Base-by-base conservation (phyloP, 768 basidiomycete genomes). In the Tulasnella sp. region DNA sequence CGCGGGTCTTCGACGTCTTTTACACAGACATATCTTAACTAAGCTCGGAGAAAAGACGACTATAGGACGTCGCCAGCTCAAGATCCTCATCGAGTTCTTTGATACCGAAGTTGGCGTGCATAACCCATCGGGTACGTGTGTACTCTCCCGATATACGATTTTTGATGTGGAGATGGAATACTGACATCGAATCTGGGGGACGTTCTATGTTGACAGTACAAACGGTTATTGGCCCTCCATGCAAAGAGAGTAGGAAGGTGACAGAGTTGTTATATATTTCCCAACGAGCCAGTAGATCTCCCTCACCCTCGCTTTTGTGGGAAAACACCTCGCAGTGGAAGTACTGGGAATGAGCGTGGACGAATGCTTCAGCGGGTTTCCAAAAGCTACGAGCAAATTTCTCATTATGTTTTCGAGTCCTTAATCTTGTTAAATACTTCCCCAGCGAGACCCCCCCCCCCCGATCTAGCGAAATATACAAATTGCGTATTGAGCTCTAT, bases 31-130 rank as follows among this genome's bases (percentile, higher is more conserved):
- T 24, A 59, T 59, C n/a, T 47, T 59, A 1, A 24, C 49, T 21
- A 21, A 47, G 11, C 21, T 59, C 44, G 43, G 58, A n/a, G 58
- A 59, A 23, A 48, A 32, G 58, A 59, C 58, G 11, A 23, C 50
- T 21, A 59, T 59, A 19, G 58, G 58, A 34, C 58, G 58, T 49
- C 21, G 30, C 44, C 49, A 24, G 55, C 21, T 48, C 45, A 52
- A 21, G 17, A 52, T 19, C 26, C n/a, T 27, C 4, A 13, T 17
- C 4, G 9, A 11, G 47, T 23, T 15, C 15, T 30, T 13, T 43
- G 23, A 19, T 5, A 24, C 27, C 45, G 8, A 51, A 21, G 11
- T 32, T 19, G 15, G 11, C 19, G 4, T 49, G 27, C 19, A 23
- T 11, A 23, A 29, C 30, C 3, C 55, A 1, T 59, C 47, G 44